Percentiles rank a stretch among this genome's conserved stretches.
phyloP scores from a whole-genome alignment of 2,329 filamentous ascomycete species.

The Magnaporthales sp. region DNA sequence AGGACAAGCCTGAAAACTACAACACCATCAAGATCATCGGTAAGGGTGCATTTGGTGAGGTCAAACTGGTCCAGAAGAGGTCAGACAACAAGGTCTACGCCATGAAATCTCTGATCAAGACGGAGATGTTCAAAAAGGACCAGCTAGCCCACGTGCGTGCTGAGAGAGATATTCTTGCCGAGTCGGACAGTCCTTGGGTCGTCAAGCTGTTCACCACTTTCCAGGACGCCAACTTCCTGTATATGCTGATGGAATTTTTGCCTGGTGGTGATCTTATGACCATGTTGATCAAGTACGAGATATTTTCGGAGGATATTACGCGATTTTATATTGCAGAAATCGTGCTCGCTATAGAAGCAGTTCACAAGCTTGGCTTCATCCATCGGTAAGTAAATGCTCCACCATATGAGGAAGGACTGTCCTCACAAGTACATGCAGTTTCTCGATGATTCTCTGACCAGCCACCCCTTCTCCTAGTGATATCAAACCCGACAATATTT shows the following conservation, averaged over 20 bases:
- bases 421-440: background rate
- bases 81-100: constrained; percentile 95
- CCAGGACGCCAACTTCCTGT: constrained; percentile 91
- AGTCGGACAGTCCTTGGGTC: constrained; percentile 99
- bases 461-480: constrained; percentile 42
- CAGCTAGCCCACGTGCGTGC: constrained; percentile 95
- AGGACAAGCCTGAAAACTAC: constrained; percentile 91
- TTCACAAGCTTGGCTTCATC: constrained; percentile 96
- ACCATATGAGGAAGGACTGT: background rate
- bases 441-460: background rate
- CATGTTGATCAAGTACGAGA: constrained; percentile 99
- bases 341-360: constrained; percentile 94
- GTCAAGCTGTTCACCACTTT: constrained; percentile 98
- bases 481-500: constrained; percentile 98
- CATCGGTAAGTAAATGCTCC: constrained; percentile 64
- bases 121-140: constrained; percentile 99
- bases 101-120: constrained; percentile 96
- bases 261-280: constrained; percentile 98
- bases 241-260: constrained; percentile 99
- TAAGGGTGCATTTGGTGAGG: constrained; percentile 97
- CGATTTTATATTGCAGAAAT: constrained; percentile 99
- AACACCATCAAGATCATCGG: constrained; percentile 95
- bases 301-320: constrained; percentile 97
- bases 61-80: constrained; percentile 95
- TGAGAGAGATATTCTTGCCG: constrained; percentile 93